These are phyloP conservation scores for Coemansia sp. DNA, from an alignment of 192 early-diverging fungal genomes.

Conservation along the genomic window DNA sequence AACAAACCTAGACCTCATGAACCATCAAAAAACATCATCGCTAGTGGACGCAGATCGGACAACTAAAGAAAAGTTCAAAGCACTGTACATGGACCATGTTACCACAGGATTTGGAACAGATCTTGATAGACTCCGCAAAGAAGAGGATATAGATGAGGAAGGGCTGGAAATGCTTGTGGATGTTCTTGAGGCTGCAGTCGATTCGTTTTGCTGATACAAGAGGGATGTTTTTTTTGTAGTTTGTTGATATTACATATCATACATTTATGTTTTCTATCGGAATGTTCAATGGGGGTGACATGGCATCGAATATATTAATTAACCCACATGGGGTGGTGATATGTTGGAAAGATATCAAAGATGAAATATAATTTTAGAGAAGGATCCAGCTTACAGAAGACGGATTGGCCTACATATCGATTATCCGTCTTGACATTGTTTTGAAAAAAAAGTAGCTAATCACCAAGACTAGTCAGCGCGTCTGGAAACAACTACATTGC, in stretches of 20 bases:
- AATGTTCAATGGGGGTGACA: too few relatives aligned
- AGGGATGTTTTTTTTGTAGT: slow-evolving; percentile 5
- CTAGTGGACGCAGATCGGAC: slow-evolving; percentile 10
- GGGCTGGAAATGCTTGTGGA: slow-evolving; percentile 46
- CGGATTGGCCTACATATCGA: too few relatives aligned
- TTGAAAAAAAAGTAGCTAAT: neutral
- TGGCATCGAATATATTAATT: too few relatives aligned
- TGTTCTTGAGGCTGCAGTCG: slow-evolving; percentile 34
- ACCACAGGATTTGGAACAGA: slow-evolving; percentile 47
- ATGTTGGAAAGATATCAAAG: too few relatives aligned
- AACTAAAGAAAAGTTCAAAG: slow-evolving; percentile 31
- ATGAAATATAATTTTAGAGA: too few relatives aligned
- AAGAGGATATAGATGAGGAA: slow-evolving; percentile 32
- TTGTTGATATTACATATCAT: neutral
- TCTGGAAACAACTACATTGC: slow-evolving; percentile 30
- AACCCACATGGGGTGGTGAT: too few relatives aligned
- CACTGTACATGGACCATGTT: slow-evolving; percentile 49
- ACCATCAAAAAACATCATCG: slow-evolving; percentile 2
- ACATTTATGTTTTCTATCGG: neutral
- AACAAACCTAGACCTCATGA: slow-evolving; percentile 38
- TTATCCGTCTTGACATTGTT: too few relatives aligned
- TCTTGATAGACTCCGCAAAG: slow-evolving; percentile 43
- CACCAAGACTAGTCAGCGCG: slow-evolving; percentile 8
- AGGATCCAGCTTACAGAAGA: too few relatives aligned
- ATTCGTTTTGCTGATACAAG: slow-evolving; percentile 20